phyloP scores from a whole-genome alignment of 1,284 basidiomycete genomes.

The Ganoderma sinense region DNA sequence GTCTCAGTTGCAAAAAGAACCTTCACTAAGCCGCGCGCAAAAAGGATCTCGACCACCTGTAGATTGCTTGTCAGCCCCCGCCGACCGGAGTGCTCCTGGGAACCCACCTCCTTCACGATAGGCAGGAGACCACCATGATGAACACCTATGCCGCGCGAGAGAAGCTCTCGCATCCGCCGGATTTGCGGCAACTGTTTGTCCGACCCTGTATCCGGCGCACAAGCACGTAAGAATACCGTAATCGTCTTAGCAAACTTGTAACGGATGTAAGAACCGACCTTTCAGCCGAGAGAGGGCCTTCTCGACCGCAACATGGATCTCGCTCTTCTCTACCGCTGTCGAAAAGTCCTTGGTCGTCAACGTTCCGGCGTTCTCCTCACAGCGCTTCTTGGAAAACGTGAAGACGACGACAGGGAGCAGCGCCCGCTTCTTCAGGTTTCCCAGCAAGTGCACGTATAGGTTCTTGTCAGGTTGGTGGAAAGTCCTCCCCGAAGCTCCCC shows the following conservation, averaged over 20 bases:
- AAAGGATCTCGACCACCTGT: slow-evolving; percentile 95
- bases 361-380: slow-evolving; percentile 95
- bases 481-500: slow-evolving; percentile 60
- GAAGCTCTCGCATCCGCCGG: slow-evolving; percentile 87
- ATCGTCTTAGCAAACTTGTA: too few relatives aligned
- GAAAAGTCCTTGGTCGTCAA: slow-evolving; percentile 92
- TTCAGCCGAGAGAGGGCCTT: slow-evolving; percentile 91
- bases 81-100: neutral
- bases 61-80: neutral
- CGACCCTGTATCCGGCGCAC: slow-evolving; percentile 60
- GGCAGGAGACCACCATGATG: slow-evolving; percentile 98
- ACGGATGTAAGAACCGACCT: slow-evolving; percentile 54
- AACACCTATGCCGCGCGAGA: slow-evolving; percentile 94
- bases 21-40: slow-evolving; percentile 96
- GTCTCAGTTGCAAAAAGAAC: slow-evolving; percentile 99
- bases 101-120: slow-evolving; percentile 91
- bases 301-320: slow-evolving; percentile 95
- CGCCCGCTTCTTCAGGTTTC: slow-evolving; percentile 84
- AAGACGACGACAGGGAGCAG: slow-evolving; percentile 97
- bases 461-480: slow-evolving; percentile 87
- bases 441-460: slow-evolving; percentile 93
- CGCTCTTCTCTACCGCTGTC: slow-evolving; percentile 91
- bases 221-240: neutral
- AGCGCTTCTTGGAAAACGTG: slow-evolving; percentile 96
- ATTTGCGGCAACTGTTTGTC: slow-evolving; percentile 98